A percentile compares a stretch with the other conserved stretches of the same genome.
phyloP scores from a whole-genome alignment of 2,329 filamentous ascomycete species.

The Penicillium concentricum region DNA sequence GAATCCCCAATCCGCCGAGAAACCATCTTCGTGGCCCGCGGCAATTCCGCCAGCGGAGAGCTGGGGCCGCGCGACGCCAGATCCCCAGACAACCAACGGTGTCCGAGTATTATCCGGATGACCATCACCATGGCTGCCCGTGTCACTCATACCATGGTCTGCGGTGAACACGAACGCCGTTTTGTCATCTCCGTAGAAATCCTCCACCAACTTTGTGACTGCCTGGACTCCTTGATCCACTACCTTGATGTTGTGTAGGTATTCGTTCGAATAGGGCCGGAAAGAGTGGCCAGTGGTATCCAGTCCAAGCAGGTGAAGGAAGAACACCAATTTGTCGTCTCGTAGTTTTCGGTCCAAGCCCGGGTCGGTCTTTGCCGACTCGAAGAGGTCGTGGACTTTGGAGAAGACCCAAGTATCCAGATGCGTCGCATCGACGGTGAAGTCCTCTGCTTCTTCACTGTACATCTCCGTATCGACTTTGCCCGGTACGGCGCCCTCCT shows the following conservation, averaged over 20 bases:
- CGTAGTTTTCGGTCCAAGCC: conserved; percentile 70
- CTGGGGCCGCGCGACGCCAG: conserved; percentile 77
- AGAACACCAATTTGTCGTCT: conserved; percentile 89
- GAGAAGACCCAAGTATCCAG: conserved; percentile 97
- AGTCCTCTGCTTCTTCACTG: conserved; percentile 82
- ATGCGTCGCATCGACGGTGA: conserved; percentile 73
- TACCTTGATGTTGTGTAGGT: conserved; percentile 88
- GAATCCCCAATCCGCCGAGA: conserved; percentile 85
- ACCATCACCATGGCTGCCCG: conserved; percentile 97
- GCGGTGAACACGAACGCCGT: conserved; percentile 97
- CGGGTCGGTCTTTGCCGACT: conserved; percentile 72
- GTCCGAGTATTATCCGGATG: conserved; percentile 97
- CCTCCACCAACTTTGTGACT: conserved; percentile 74
- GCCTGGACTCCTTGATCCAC: conserved; percentile 89
- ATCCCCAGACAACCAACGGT: conserved; percentile 88
- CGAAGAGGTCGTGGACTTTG: conserved; percentile 82
- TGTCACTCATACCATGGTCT: conserved; percentile 98
- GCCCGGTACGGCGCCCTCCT: conserved; percentile 83
- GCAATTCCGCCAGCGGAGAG: conserved; percentile 57
- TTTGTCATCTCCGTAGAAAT: conserved; percentile 79
- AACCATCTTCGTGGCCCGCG: conserved; percentile 80
- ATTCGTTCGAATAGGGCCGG: conserved; percentile 92
- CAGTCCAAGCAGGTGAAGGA: conserved; percentile 86
- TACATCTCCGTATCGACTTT: conserved; percentile 87
- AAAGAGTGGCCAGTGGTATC: conserved; percentile 86